Evolutionary conservation across 2,329 filamentous ascomycete genomes (phyloP), one percentile per base, ranked within the genome.

Genomic region (Cladorrhinum sp.): DNA sequence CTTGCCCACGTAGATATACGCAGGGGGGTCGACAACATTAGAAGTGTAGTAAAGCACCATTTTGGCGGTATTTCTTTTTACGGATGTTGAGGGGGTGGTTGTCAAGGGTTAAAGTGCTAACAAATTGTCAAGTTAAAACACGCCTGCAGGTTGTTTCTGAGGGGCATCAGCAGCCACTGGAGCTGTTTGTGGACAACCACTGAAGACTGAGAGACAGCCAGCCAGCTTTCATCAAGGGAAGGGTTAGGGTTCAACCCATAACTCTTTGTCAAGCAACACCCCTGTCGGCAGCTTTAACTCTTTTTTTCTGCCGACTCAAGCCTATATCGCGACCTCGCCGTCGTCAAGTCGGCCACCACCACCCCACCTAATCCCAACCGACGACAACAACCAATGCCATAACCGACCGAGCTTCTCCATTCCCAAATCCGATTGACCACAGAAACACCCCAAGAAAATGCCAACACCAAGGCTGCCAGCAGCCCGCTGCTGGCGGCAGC

Each of bases 11-110:
- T 99, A 99, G 71, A 99, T 87, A 73, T 89, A 93, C 48, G 92
- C 93, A 29, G 92, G 74, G 1, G 95, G 93, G 12, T 87, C 82
- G 41, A 96, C 91, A 48, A 87, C 86, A 63, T 85, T 93, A 24
- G 93, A 98, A 1, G 87, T 95, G 75, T 95, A 98, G 76, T 98
- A 98, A 78, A 90, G 96, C 51, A 99, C 95, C 95, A 99, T 96
- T 25, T 71, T 75, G 51, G 25, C 29, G 32, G 7, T 36, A n/a
- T n/a, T n/a, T n/a, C n/a, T n/a, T n/a, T n/a, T n/a, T n/a, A n/a
- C n/a, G n/a, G n/a, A n/a, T n/a, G 32, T 36, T 36, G 32, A 29
- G 32, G 8, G 32, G 12, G 8, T 36, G 32, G 32, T n/a, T n/a
- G n/a, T 16, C 9, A 36, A 36, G 16, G 12, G 32, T 36, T 36